Evolutionary conservation across 2,329 filamentous ascomycete species (phyloP).

Genomic region (Paecilomyces sp.): DNA sequence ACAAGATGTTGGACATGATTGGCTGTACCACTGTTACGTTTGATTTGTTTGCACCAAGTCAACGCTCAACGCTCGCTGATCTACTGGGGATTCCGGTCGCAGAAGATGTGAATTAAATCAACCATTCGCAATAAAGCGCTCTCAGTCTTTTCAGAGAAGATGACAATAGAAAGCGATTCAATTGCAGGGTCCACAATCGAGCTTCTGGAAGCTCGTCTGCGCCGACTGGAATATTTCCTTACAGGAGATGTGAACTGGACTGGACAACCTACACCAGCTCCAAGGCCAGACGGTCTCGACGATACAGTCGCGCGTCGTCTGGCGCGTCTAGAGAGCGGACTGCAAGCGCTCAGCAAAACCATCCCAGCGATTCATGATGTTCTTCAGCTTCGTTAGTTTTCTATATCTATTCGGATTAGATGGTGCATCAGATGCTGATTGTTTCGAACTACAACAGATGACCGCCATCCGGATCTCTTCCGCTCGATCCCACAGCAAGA

Average conservation of each 20-base stretch:
- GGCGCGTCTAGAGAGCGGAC: constrained; percentile 27
- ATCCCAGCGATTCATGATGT: constrained; percentile 35
- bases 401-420: background rate
- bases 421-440: constrained; percentile 3
- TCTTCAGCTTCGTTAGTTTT: constrained; percentile 32
- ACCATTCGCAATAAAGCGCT: background rate
- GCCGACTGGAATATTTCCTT: constrained; percentile 38
- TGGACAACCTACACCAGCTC: constrained; percentile 26
- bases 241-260: constrained; percentile 35
- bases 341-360: constrained; percentile 29
- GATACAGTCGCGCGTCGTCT: constrained; percentile 35
- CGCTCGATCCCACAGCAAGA: constrained; percentile 23
- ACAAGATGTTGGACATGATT: background rate
- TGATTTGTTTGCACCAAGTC: background rate
- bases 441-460: constrained; percentile 17
- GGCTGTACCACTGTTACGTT: background rate
- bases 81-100: background rate
- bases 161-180: constrained; percentile 26
- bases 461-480: constrained; percentile 36
- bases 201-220: constrained; percentile 37
- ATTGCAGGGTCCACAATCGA: constrained; percentile 34
- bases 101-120: background rate
- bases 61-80: background rate
- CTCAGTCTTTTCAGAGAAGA: constrained; percentile 8
- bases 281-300: constrained; percentile 26